Conservation (phyloP, 768 basidiomycete species). For the Serendipita sp. region DNA sequence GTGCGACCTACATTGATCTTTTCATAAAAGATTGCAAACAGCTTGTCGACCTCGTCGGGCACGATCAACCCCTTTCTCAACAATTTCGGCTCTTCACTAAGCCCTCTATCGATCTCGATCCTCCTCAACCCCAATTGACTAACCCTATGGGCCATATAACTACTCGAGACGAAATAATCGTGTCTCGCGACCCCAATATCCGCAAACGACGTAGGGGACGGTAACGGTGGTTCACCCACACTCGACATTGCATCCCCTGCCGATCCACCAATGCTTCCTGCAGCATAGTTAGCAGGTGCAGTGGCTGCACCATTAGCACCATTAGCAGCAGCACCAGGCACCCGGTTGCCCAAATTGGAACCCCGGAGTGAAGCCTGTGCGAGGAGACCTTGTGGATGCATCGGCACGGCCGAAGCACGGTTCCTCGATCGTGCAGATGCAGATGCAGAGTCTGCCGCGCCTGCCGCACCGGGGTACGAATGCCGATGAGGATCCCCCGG, state of each 20-base stretch:
- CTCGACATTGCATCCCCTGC: background rate
- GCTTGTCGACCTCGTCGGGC: conserved; percentile 32
- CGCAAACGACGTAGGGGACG: background rate
- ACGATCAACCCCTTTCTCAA: conserved; percentile 32
- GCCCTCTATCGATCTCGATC: conserved; percentile 2
- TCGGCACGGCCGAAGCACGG: background rate
- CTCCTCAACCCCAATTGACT: background rate
- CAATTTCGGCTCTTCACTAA: conserved; percentile 23
- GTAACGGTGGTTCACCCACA: background rate
- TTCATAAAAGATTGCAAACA: conserved; percentile 29
- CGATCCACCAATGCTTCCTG: too few relatives aligned
- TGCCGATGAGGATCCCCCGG: too few relatives aligned
- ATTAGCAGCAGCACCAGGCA: too few relatives aligned
- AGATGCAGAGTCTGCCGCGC: too few relatives aligned
- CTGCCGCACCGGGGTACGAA: too few relatives aligned
- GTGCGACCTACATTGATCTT: conserved; percentile 12
- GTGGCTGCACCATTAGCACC: too few relatives aligned
- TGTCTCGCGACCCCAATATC: conserved; percentile 1
- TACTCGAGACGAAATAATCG: background rate
- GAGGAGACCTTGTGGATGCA: background rate
- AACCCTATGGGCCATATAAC: background rate
- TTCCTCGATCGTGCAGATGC: background rate
- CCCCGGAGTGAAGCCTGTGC: background rate
- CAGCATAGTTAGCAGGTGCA: too few relatives aligned
- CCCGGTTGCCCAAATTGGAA: background rate